These are phyloP conservation scores for Iris macrosiphon DNA, from an alignment of 106 monocot species.

Conservation along the genomic window DNA sequence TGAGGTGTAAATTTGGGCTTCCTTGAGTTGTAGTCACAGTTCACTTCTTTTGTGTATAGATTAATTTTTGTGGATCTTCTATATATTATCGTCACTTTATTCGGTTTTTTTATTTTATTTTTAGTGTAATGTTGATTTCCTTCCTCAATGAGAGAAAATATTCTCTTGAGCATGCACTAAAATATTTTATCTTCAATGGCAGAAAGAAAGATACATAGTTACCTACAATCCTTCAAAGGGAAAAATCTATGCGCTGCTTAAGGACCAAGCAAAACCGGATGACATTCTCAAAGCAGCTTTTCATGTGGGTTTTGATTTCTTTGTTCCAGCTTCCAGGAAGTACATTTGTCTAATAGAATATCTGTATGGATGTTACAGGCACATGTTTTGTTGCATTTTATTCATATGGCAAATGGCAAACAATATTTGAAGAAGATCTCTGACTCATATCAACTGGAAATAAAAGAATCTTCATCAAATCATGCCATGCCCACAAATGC, in stretches of 20 bases:
- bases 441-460: neutral
- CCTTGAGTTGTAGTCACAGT: too few relatives aligned
- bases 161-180: too few relatives aligned
- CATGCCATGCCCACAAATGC: slow-evolving; percentile 12
- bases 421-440: neutral
- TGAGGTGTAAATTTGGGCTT: slow-evolving; percentile 71
- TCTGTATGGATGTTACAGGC: slow-evolving; percentile 25
- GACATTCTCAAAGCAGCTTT: slow-evolving; percentile 67
- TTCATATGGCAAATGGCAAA: slow-evolving; percentile 38
- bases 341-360: neutral
- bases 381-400: slow-evolving; percentile 54
- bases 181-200: slow-evolving; percentile 1
- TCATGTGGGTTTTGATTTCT: slow-evolving; percentile 33
- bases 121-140: too few relatives aligned
- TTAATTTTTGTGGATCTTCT: too few relatives aligned
- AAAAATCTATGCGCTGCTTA: slow-evolving; percentile 78
- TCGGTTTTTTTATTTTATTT: too few relatives aligned
- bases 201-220: slow-evolving; percentile 80
- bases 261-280: slow-evolving; percentile 78
- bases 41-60: too few relatives aligned
- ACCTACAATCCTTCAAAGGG: slow-evolving; percentile 80
- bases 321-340: neutral
- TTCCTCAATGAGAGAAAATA: too few relatives aligned
- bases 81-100: too few relatives aligned
- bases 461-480: slow-evolving; percentile 5